Conservation (phyloP, 2,329 filamentous ascomycete species). For the Pseudocercospora eumusae region DNA sequence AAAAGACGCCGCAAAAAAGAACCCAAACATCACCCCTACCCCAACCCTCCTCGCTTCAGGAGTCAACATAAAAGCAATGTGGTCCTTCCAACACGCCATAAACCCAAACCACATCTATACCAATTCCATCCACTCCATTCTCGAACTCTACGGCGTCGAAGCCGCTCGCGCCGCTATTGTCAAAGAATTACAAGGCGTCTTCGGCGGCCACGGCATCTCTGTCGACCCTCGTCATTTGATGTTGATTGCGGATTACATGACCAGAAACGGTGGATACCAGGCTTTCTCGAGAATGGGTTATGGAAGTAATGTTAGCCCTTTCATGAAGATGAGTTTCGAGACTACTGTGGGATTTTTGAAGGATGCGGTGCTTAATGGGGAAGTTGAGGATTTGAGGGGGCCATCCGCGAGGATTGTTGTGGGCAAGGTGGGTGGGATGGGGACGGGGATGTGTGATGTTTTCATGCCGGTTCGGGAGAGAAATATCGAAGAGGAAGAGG, state of each 20-base stretch:
- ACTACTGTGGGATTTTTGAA: constrained; percentile 92
- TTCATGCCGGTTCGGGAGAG: constrained; percentile 49
- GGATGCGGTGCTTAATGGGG: constrained; percentile 85
- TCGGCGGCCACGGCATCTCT: constrained; percentile 84
- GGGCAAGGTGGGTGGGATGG: constrained; percentile 77
- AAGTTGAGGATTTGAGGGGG: constrained; percentile 83
- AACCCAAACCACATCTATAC: constrained; percentile 84
- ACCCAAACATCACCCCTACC: constrained; percentile 41
- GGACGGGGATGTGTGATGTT: constrained; percentile 91
- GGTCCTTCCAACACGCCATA: constrained; percentile 80
- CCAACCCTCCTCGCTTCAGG: constrained; percentile 72
- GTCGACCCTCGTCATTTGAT: constrained; percentile 93
- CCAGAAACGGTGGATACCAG: constrained; percentile 82
- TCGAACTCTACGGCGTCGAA: constrained; percentile 79
- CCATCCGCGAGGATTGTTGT: constrained; percentile 88
- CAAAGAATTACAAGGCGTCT: constrained; percentile 80
- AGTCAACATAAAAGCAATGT: constrained; percentile 88
- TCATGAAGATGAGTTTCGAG: constrained; percentile 99
- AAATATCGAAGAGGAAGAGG: constrained; percentile 5
- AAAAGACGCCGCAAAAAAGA: constrained; percentile 49
- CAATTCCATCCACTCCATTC: constrained; percentile 87
- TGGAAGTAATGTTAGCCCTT: constrained; percentile 79
- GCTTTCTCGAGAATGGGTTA: constrained; percentile 92
- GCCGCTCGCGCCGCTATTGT: constrained; percentile 87
- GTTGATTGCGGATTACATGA: constrained; percentile 97